Conservation (phyloP, 768 basidiomycete species). For the Mycena alexandri region DNA sequence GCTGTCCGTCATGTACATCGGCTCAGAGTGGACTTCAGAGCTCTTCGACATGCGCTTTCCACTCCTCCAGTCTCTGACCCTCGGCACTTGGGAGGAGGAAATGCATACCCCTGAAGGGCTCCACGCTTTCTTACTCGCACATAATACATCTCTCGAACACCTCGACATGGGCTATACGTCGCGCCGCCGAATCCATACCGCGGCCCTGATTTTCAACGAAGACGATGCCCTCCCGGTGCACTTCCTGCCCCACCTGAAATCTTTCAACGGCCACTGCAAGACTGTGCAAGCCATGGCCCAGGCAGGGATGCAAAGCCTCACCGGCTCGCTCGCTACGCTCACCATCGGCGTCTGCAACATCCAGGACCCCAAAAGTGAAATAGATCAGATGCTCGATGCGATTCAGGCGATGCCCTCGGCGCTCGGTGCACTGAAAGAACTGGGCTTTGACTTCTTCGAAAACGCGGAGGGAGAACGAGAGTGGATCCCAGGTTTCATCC, state of each 20-base stretch:
- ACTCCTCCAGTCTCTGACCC: conserved; percentile 3
- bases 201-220: conserved; percentile 3
- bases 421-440: conserved; percentile 4
- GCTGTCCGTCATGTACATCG: conserved; percentile 13
- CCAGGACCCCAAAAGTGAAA: not conserved
- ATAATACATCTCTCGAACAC: not conserved
- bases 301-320: conserved; percentile 5
- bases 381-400: conserved; percentile 16
- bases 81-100: conserved; percentile 3
- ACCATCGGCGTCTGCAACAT: conserved; percentile 6
- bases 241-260: conserved; percentile 1
- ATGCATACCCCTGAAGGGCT: not conserved
- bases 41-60: conserved; percentile 21
- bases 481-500: conserved; percentile 2
- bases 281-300: conserved; percentile 4
- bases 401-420: not conserved
- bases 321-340: not conserved
- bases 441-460: conserved; percentile 12
- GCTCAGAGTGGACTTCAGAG: not conserved
- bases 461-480: not conserved
- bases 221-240: not conserved
- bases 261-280: conserved; percentile 21
- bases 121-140: conserved; percentile 2
- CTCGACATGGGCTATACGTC: not conserved
- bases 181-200: not conserved